Base-by-base conservation (phyloP, 805 yeast species). In the Cyberlindnera misumaiensis region DNA sequence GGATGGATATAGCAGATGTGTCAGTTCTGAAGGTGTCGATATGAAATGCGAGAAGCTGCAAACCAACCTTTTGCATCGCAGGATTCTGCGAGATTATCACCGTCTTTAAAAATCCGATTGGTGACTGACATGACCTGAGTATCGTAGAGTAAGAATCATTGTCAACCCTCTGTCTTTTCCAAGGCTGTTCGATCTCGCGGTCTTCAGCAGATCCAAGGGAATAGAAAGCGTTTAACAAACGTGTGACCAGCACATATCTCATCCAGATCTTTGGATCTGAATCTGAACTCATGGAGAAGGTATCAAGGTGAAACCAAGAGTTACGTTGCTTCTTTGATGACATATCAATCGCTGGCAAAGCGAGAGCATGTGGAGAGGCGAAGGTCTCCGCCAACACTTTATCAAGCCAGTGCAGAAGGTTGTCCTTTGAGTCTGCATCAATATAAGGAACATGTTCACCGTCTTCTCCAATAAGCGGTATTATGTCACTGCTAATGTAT, bases 201-300 rank as follows among this genome's bases (percentile, higher is more conserved):
- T 11, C 4, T 4, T 17, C 16, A 5, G 11, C 10, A 3, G 28
- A 12, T 3, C 22, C 30, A 33, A 41, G 27, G 10, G 22, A 17
- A 35, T 32, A 48, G 8, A 44, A 39, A 2, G 53, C 37, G 15
- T 42, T 41, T 13, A 49, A n/a, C 14, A 73, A 44, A 29, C 49
- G 58, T 1, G 59, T 39, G 7, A 67, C 22, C 0, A 73, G 75
- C 7, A 51, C 38, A 1, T 59, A 37, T 4, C 64, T 44, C 11
- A 75, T 51, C 81, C 81, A 76, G 0, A 64, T 53, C 5, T 47
- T 46, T 0, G 47, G 35, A 26, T 42, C 18, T 0, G 35, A 10
- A 30, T 38, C 15, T 17, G 43, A 11, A 16, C 40, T 11, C 11
- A 45, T 15, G 32, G 41, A 34, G 7, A 51, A 29, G 0, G 50